These are phyloP conservation scores for Postia placenta DNA, from an alignment of 768 basidiomycete genomes.

Conservation along the genomic window DNA sequence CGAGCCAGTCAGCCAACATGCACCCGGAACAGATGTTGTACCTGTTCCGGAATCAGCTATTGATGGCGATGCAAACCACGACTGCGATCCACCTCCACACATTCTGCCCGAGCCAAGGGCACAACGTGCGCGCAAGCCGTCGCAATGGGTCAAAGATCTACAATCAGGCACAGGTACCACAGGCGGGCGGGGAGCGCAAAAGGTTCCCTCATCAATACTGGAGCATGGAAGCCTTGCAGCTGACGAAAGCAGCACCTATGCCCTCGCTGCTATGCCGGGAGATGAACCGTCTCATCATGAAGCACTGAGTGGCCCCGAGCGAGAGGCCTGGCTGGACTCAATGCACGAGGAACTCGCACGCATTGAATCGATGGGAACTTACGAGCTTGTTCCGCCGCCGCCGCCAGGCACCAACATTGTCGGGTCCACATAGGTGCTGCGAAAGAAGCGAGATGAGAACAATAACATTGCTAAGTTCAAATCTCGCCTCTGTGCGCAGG, in stretches of 20 bases:
- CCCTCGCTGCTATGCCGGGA: background rate
- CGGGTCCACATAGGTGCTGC: constrained; percentile 19
- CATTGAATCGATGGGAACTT: constrained; percentile 6
- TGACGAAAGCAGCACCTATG: background rate
- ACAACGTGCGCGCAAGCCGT: background rate
- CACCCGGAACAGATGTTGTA: background rate
- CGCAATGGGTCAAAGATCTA: background rate
- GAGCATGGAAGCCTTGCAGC: background rate
- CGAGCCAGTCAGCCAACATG: background rate
- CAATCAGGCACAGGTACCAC: background rate
- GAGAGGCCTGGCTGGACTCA: constrained; percentile 3
- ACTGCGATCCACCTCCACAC: background rate
- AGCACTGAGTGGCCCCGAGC: constrained; percentile 6
- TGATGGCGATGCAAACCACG: background rate
- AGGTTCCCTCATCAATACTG: background rate
- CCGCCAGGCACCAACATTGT: constrained; percentile 10
- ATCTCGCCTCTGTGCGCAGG: constrained; percentile 22
- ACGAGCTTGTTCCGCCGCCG: constrained; percentile 1
- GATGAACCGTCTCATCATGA: constrained; percentile 5
- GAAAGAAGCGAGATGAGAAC: constrained; percentile 18
- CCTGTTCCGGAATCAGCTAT: background rate
- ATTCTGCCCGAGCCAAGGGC: background rate
- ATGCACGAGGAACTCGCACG: constrained; percentile 8
- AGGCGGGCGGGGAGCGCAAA: background rate
- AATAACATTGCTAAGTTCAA: constrained; percentile 14